Percentiles rank a stretch among this genome's conserved stretches.
These are phyloP conservation scores for Danielia oregonensis DNA, from an alignment of 805 yeast genomes.

Conservation along the genomic window DNA sequence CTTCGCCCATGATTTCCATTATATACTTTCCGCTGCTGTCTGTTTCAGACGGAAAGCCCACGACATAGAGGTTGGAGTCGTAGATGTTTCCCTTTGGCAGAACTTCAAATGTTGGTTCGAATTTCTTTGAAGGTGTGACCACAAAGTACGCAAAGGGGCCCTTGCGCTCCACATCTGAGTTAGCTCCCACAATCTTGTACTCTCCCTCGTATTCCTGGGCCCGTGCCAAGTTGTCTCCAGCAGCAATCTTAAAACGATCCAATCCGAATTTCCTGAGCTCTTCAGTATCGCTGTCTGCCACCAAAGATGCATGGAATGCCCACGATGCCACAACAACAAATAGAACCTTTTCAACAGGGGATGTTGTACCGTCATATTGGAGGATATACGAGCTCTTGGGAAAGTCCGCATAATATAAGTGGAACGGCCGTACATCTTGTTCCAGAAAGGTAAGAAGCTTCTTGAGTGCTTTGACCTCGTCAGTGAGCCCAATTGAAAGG, in stretches of 20 bases:
- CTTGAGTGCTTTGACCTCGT: constrained; percentile 26
- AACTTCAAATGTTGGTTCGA: constrained; percentile 60
- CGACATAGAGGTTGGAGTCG: constrained; percentile 39
- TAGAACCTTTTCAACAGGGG: constrained; percentile 18
- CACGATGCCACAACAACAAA: constrained; percentile 71
- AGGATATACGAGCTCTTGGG: constrained; percentile 29
- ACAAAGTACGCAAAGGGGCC: constrained; percentile 59
- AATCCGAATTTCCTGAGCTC: constrained; percentile 62
- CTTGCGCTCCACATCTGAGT: not conserved
- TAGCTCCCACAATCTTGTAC: constrained; percentile 2
- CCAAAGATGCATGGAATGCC: constrained; percentile 83
- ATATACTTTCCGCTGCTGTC: constrained; percentile 25
- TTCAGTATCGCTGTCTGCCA: constrained; percentile 73
- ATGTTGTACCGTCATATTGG: constrained; percentile 16
- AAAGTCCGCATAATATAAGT: constrained; percentile 42
- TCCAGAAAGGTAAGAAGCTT: constrained; percentile 28
- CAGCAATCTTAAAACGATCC: constrained; percentile 70
- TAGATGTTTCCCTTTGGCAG: constrained; percentile 56
- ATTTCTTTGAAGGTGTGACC: constrained; percentile 49
- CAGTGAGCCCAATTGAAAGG: constrained; percentile 47
- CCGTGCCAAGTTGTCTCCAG: constrained; percentile 44
- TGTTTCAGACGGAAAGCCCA: constrained; percentile 41
- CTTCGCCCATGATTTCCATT: constrained; percentile 54
- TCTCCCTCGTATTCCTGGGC: constrained; percentile 52
- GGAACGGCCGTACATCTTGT: constrained; percentile 29